Evolutionary conservation across 2,329 filamentous ascomycete genomes (phyloP).

Genomic region (Fusarium sterilihyphosum): DNA sequence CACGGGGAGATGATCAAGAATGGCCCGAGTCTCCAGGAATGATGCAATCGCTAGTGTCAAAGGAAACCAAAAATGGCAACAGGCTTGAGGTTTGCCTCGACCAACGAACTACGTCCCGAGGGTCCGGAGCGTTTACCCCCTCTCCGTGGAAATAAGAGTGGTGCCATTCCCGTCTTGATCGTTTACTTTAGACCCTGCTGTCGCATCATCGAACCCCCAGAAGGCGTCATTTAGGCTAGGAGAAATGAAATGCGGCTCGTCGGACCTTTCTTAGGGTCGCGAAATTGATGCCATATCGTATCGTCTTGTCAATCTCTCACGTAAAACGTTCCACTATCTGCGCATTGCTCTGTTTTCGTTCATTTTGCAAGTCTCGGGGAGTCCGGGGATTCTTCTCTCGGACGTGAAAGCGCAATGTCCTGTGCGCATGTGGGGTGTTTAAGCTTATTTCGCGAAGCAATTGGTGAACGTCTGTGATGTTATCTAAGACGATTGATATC

Average conservation of each 20-base stretch:
- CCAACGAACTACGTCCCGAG: conserved; percentile 1
- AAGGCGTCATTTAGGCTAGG: conserved; percentile 35
- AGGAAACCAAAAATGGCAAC: background rate
- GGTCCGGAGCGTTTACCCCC: conserved; percentile 3
- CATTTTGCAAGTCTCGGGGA: conserved; percentile 9
- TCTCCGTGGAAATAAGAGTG: conserved; percentile 9
- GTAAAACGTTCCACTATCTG: background rate
- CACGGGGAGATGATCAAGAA: conserved; percentile 18
- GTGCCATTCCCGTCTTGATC: conserved; percentile 4
- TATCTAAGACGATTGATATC: conserved; percentile 2
- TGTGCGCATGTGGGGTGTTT: conserved; percentile 16
- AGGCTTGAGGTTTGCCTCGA: background rate
- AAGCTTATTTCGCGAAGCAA: conserved; percentile 35
- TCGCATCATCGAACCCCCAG: conserved; percentile 31
- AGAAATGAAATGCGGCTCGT: conserved; percentile 24
- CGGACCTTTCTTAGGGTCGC: background rate
- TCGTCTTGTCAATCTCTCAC: background rate
- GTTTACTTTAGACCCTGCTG: background rate
- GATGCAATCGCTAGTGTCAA: conserved; percentile 3
- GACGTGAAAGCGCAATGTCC: background rate
- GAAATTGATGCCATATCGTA: background rate
- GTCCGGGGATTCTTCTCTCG: conserved; percentile 17
- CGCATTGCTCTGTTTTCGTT: background rate
- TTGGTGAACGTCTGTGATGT: background rate
- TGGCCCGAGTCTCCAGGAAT: background rate